Evolutionary conservation across 495 filamentous ascomycete species (phyloP), one percentile per base, ranked within the genome.

Genomic region (Penicillium coffeae): DNA sequence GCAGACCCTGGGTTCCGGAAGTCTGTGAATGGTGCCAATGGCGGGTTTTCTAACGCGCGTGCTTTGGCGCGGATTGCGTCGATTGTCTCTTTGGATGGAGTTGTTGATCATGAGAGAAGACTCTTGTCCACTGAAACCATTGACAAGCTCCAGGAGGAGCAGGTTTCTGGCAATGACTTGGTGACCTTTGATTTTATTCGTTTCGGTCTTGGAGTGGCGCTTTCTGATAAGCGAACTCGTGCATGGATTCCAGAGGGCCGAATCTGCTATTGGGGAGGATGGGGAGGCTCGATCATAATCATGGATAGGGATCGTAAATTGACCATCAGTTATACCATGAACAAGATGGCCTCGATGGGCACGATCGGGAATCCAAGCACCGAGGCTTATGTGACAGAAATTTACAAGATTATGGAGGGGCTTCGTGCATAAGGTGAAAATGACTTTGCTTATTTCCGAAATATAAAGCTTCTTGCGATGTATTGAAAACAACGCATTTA

Each of bases 291-390:
- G 0, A 56, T 72, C 1, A 33, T 63, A 3, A 44, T 75, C 16
- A 73, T 77, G 69, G 73, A 77, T 56, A 19, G 64, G 6, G 68
- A 69, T 27, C 55, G 61, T 1, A 50, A 55, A 42, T 53, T 74
- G 46, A 77, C 73, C 2, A 64, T 75, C 37, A 55, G 46, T 3
- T 77, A 74, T 59, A 55, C 56, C 4, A 75, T 75, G 72, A 77
- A 75, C 43, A 60, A 62, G 49, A 73, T 74, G 69, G 52, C 42
- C 9, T 3, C 10, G 1, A 8, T 3, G 21, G 58, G 57, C 1
- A 49, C 52, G 2, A 2, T 70, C 15, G 70, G 70, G 0, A 73
- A 66, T 42, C 38, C 42, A 1, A 56, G 52, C 5, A 58, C 62
- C 5, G 48, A 52, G 45, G 58, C 57, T 3, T 75, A 73, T 42